Percentiles rank a stretch among this genome's conserved stretches.
Evolutionary conservation across 768 basidiomycete genomes (phyloP).

Genomic region (Termitomyces titanicus): DNA sequence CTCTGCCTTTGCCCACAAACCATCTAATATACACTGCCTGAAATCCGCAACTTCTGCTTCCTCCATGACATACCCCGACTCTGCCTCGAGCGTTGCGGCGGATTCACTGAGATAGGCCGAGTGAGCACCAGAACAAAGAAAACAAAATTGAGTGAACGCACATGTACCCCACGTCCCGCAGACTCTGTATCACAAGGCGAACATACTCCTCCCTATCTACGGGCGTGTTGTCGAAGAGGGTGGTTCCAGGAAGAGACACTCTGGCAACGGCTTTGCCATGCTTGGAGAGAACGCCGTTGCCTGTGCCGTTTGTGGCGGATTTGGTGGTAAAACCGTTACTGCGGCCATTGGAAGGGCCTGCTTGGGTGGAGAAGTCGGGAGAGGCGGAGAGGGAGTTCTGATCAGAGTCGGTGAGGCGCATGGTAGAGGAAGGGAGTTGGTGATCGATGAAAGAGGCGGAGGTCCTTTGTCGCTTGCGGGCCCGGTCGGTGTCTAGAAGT

Average conservation of each 20-base stretch:
- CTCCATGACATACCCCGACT: slow-evolving; percentile 90
- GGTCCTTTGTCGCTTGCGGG: slow-evolving; percentile 70
- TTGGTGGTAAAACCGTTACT: slow-evolving; percentile 39
- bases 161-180: slow-evolving; percentile 84
- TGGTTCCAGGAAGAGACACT: slow-evolving; percentile 68
- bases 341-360: slow-evolving; percentile 55
- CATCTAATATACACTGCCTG: slow-evolving; percentile 73
- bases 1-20: slow-evolving; percentile 79
- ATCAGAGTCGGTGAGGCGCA: slow-evolving; percentile 53
- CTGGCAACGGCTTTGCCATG: slow-evolving; percentile 50
- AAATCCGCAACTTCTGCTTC: slow-evolving; percentile 74
- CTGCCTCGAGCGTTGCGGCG: slow-evolving; percentile 83
- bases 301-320: neutral
- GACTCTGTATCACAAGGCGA: slow-evolving; percentile 81
- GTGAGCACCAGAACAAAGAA: slow-evolving; percentile 6
- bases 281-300: slow-evolving; percentile 46
- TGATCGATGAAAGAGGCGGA: slow-evolving; percentile 35
- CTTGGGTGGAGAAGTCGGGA: slow-evolving; percentile 37
- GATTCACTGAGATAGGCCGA: slow-evolving; percentile 58
- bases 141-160: slow-evolving; percentile 30
- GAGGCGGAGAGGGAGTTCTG: slow-evolving; percentile 43
- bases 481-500: slow-evolving; percentile 32
- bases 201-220: slow-evolving; percentile 91
- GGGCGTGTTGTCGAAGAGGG: slow-evolving; percentile 72
- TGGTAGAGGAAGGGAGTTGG: slow-evolving; percentile 30